Conservation (phyloP, 2,329 filamentous ascomycete genomes). For the Fusarium drepaniforme region DNA sequence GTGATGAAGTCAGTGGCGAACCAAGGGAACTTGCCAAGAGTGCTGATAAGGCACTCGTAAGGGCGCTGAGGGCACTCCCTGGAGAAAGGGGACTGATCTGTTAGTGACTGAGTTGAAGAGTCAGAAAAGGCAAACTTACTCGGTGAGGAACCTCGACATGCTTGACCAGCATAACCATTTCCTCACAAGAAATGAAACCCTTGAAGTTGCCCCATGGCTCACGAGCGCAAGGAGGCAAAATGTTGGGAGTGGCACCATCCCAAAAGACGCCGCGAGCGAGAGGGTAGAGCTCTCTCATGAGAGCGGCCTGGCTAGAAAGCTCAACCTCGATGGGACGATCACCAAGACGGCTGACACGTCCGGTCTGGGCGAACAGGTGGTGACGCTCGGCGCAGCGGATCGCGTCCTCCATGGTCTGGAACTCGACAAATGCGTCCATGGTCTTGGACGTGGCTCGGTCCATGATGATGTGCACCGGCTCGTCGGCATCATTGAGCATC, state of each 20-base stretch:
- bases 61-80: slow-evolving; percentile 73
- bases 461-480: slow-evolving; percentile 74
- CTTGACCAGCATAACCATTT: slow-evolving; percentile 73
- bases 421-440: slow-evolving; percentile 71
- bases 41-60: slow-evolving; percentile 75
- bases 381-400: slow-evolving; percentile 64
- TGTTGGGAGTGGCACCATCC: slow-evolving; percentile 60
- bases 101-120: background rate
- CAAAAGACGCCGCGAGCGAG: slow-evolving; percentile 68
- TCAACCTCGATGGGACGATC: slow-evolving; percentile 69
- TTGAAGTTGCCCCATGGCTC: slow-evolving; percentile 67
- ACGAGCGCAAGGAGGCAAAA: slow-evolving; percentile 48
- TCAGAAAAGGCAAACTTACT: slow-evolving; percentile 57
- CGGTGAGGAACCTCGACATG: slow-evolving; percentile 72
- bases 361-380: slow-evolving; percentile 51
- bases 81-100: slow-evolving; percentile 67
- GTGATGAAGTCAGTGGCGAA: slow-evolving; percentile 68
- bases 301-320: slow-evolving; percentile 65
- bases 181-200: slow-evolving; percentile 71
- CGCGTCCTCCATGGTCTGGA: slow-evolving; percentile 65
- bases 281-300: slow-evolving; percentile 75
- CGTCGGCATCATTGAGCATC: slow-evolving; percentile 65
- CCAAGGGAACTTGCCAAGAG: slow-evolving; percentile 74
- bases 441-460: slow-evolving; percentile 73
- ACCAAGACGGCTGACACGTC: slow-evolving; percentile 64